A percentile compares a stretch with the other conserved stretches of the same genome.
phyloP scores from a whole-genome alignment of 2,329 filamentous ascomycete species.

The Fusarium praegraminearum region DNA sequence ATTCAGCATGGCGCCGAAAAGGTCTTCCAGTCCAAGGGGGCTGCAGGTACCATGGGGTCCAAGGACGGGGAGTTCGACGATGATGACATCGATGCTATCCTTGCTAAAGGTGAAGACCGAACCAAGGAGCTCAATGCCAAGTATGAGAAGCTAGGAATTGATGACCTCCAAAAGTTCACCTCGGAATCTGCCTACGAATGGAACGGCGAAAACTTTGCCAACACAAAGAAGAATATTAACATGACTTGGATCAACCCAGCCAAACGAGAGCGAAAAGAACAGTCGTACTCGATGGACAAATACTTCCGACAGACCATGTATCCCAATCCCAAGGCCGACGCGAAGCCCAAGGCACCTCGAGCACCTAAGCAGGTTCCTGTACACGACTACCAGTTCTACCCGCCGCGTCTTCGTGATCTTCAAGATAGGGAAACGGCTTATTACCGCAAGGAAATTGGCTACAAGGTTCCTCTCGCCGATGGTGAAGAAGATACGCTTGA shows the following conservation, averaged over 20 bases:
- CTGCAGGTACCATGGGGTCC: constrained; percentile 69
- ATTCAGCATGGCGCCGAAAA: constrained; percentile 98
- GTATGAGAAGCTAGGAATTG: constrained; percentile 96
- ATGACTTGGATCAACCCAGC: constrained; percentile 98
- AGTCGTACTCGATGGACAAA: constrained; percentile 98
- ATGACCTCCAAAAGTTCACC: constrained; percentile 97
- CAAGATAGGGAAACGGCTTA: constrained; percentile 97
- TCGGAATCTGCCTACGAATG: constrained; percentile 98
- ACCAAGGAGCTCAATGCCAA: constrained; percentile 92
- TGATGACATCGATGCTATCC: constrained; percentile 89
- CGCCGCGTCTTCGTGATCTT: constrained; percentile 82
- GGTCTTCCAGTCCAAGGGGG: constrained; percentile 82
- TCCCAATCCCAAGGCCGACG: constrained; percentile 81
- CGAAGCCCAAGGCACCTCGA: constrained; percentile 94
- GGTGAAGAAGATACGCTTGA: constrained; percentile 88
- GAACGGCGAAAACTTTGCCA: constrained; percentile 97
- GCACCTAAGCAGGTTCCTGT: constrained; percentile 92
- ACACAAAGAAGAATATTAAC: constrained; percentile 90
- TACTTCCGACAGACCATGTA: constrained; percentile 95
- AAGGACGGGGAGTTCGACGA: constrained; percentile 77
- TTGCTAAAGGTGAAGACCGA: constrained; percentile 86
- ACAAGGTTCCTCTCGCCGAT: constrained; percentile 91
- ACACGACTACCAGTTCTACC: constrained; percentile 98
- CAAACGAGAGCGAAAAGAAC: constrained; percentile 98
- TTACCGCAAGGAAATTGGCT: constrained; percentile 95